Evolutionary conservation across 2,329 filamentous ascomycete genomes (phyloP).

Genomic region (Monilinia aucupariae): DNA sequence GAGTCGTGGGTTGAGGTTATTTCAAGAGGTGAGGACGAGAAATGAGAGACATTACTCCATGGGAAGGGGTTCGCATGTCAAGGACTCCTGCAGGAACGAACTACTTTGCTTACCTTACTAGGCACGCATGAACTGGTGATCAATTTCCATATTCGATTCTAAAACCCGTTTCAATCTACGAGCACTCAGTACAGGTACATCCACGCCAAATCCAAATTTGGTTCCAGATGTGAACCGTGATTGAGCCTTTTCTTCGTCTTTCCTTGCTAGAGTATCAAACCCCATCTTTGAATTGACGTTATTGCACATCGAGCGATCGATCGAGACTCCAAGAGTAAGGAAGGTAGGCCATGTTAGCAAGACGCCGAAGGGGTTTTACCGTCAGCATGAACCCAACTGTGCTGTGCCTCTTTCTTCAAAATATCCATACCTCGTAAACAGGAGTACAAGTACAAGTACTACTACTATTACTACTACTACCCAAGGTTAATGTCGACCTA

Average conservation of each 20-base stretch:
- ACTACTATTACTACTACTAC: neutral
- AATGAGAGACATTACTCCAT: too few relatives aligned
- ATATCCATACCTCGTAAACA: conserved; percentile 1
- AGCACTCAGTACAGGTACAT: too few relatives aligned
- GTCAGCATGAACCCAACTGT: conserved; percentile 9
- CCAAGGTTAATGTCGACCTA: conserved; percentile 6
- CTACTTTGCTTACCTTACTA: too few relatives aligned
- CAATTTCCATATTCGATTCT: neutral
- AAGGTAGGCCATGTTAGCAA: neutral
- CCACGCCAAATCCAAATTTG: neutral
- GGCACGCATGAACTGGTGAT: neutral
- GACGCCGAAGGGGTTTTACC: neutral
- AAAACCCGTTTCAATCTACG: neutral
- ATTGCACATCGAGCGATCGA: neutral
- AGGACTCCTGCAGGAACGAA: neutral
- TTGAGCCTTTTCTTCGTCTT: neutral
- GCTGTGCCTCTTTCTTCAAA: conserved; percentile 7
- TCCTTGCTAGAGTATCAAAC: too few relatives aligned
- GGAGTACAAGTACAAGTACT: neutral
- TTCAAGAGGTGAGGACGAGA: too few relatives aligned
- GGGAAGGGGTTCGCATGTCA: neutral
- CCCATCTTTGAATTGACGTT: neutral
- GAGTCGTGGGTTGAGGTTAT: too few relatives aligned
- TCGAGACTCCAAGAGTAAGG: conserved; percentile 1
- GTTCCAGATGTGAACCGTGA: conserved; percentile 7